Evolutionary conservation across 1,139 yeast species (phyloP).

Genomic region (Nakaseomyces bracarensis): DNA sequence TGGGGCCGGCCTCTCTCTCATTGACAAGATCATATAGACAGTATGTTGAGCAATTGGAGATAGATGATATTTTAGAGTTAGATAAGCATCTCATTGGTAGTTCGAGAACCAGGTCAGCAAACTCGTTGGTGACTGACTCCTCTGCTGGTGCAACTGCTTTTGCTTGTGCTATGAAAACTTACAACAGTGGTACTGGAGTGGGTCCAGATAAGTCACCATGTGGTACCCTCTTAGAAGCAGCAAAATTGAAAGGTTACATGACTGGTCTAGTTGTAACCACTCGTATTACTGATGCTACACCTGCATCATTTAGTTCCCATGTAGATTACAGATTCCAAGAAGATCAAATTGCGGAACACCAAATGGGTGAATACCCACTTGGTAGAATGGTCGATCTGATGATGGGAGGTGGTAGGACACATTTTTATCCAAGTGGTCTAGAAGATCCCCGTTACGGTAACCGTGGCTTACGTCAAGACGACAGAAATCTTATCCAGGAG

Average conservation of each 20-base stretch:
- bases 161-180: slow-evolving; percentile 67
- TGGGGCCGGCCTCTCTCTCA: slow-evolving; percentile 80
- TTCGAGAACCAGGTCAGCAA: slow-evolving; percentile 66
- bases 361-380: slow-evolving; percentile 66
- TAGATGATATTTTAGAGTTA: slow-evolving; percentile 47
- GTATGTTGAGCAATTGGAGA: slow-evolving; percentile 41
- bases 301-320: slow-evolving; percentile 80
- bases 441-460: slow-evolving; percentile 27
- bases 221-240: slow-evolving; percentile 78
- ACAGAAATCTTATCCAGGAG: slow-evolving; percentile 52
- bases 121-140: slow-evolving; percentile 72
- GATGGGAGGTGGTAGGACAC: slow-evolving; percentile 85
- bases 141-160: slow-evolving; percentile 96
- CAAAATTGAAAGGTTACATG: slow-evolving; percentile 62
- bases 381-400: slow-evolving; percentile 74
- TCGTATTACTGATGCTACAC: slow-evolving; percentile 78
- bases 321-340: slow-evolving; percentile 65
- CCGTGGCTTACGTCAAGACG: slow-evolving; percentile 65
- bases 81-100: slow-evolving; percentile 68
- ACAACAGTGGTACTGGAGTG: slow-evolving; percentile 81
- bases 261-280: slow-evolving; percentile 89
- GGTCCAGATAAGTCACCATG: slow-evolving; percentile 54
- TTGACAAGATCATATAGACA: slow-evolving; percentile 67
- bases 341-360: slow-evolving; percentile 78
- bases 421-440: slow-evolving; percentile 44